Evolutionary conservation across 2,329 filamentous ascomycete species (phyloP).

Genomic region (Aureobasidium zeae): DNA sequence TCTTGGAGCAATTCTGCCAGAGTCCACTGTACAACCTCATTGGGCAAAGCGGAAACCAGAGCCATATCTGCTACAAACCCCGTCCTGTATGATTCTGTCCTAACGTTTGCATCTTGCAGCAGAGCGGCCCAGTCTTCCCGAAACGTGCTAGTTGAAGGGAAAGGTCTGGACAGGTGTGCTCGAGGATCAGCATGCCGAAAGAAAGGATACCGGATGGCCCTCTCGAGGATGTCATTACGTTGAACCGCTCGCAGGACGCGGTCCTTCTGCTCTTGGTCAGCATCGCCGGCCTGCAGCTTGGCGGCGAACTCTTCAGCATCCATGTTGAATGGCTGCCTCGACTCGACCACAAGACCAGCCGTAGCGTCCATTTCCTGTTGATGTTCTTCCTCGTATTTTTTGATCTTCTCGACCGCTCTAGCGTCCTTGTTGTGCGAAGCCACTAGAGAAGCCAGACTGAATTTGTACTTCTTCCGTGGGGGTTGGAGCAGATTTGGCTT

Average conservation of each 20-base stretch:
- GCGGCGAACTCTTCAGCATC: slow-evolving; percentile 28
- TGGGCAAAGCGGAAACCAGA: slow-evolving; percentile 29
- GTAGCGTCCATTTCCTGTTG: slow-evolving; percentile 15
- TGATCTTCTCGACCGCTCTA: slow-evolving; percentile 20
- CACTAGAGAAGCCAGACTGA: slow-evolving; percentile 24
- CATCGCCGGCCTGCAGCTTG: slow-evolving; percentile 28
- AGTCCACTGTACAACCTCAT: slow-evolving; percentile 36
- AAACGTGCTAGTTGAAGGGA: slow-evolving; percentile 25
- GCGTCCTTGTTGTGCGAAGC: slow-evolving; percentile 1
- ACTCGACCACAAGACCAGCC: slow-evolving; percentile 14
- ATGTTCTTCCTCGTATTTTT: slow-evolving; percentile 22
- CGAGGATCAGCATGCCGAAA: slow-evolving; percentile 33
- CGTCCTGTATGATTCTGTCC: slow-evolving; percentile 34
- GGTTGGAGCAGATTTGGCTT: background rate
- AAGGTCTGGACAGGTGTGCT: slow-evolving; percentile 19
- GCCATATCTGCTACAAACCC: slow-evolving; percentile 36
- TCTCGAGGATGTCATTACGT: slow-evolving; percentile 50
- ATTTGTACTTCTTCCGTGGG: slow-evolving; percentile 20
- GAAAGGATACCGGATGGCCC: slow-evolving; percentile 49
- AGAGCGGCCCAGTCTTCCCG: slow-evolving; percentile 27
- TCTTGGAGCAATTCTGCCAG: slow-evolving; percentile 28
- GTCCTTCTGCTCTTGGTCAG: slow-evolving; percentile 32
- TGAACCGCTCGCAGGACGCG: slow-evolving; percentile 49
- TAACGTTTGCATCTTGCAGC: slow-evolving; percentile 27
- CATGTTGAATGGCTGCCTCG: slow-evolving; percentile 10